Conservation (phyloP, 148 eudicot species). For the Vaccinium myrtillus region DNA sequence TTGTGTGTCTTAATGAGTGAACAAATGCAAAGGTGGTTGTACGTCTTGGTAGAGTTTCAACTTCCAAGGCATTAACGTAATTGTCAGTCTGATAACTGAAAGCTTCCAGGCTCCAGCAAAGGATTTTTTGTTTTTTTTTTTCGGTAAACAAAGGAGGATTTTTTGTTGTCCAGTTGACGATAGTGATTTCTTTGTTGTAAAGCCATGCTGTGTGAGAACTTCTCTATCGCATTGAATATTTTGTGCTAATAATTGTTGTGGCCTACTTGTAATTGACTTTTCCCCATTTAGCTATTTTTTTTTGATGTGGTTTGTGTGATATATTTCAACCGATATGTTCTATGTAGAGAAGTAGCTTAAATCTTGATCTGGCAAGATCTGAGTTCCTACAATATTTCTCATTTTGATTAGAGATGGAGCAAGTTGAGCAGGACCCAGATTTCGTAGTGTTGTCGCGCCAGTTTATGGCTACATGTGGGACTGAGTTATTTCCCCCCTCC, state of each 20-base stretch:
- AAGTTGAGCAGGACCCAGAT: constrained; percentile 93
- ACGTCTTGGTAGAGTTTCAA: neutral
- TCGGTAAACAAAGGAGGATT: too few species aligned
- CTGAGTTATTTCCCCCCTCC: neutral
- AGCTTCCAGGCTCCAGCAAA: neutral
- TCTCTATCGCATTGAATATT: neutral
- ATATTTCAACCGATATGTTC: constrained; percentile 3
- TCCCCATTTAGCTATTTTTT: neutral
- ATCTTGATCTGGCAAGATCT: constrained; percentile 23
- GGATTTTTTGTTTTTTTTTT: too few species aligned
- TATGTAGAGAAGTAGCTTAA: constrained; percentile 21
- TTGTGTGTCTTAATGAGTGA: neutral
- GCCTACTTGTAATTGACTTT: neutral
- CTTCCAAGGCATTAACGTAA: neutral
- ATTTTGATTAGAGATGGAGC: constrained; percentile 78
- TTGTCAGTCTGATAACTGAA: constrained; percentile 11
- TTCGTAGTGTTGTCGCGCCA: constrained; percentile 87
- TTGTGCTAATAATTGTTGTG: constrained; percentile 1
- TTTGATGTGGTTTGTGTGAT: neutral
- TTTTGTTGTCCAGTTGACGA: neutral
- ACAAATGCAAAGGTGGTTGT: neutral
- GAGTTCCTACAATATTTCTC: constrained; percentile 26
- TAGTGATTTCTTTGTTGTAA: neutral
- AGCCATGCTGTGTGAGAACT: neutral
- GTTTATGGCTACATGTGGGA: constrained; percentile 56